phyloP scores from a whole-genome alignment of 495 filamentous ascomycete genomes.

The Lasiosphaeris hirsuta region DNA sequence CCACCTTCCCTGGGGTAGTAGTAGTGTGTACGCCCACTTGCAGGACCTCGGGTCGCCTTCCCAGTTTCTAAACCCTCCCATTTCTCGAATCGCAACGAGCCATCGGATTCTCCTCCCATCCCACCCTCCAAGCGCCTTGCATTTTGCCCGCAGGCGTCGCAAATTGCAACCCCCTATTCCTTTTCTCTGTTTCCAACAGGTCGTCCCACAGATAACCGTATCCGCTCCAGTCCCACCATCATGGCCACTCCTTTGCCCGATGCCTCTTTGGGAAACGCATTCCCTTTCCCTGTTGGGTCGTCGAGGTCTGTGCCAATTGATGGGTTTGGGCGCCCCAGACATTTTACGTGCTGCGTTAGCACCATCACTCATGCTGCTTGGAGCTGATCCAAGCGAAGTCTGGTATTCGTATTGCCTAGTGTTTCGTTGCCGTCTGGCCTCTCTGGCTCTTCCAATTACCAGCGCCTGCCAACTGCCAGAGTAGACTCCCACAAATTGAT shows the following conservation, averaged over 20 bases:
- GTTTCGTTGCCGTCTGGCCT: slow-evolving; percentile 22
- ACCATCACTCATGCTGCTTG: slow-evolving; percentile 14
- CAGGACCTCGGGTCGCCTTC: slow-evolving; percentile 13
- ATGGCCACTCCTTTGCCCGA: neutral
- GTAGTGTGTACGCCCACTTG: neutral
- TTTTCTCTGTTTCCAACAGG: neutral
- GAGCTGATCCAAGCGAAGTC: slow-evolving; percentile 14
- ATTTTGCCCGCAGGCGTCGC: slow-evolving; percentile 20
- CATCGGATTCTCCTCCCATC: slow-evolving; percentile 12
- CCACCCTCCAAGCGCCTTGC: slow-evolving; percentile 17
- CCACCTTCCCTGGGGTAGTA: no score
- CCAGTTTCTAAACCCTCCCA: slow-evolving; percentile 4
- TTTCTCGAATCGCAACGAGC: neutral
- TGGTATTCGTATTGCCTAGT: slow-evolving; percentile 15
- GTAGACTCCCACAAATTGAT: neutral
- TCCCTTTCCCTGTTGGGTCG: slow-evolving; percentile 7
- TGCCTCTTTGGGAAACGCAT: slow-evolving; percentile 9
- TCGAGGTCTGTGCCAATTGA: slow-evolving; percentile 15
- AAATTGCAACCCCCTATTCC: slow-evolving; percentile 19
- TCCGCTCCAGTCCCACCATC: neutral
- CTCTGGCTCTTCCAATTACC: neutral
- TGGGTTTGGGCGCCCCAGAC: slow-evolving; percentile 4
- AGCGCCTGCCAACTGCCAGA: neutral
- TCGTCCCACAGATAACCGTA: slow-evolving; percentile 6
- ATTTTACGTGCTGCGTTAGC: neutral